A percentile compares a stretch with the other conserved stretches of the same genome.
phyloP scores from a whole-genome alignment of 306 rosid genomes.

The Datisca glomerata region DNA sequence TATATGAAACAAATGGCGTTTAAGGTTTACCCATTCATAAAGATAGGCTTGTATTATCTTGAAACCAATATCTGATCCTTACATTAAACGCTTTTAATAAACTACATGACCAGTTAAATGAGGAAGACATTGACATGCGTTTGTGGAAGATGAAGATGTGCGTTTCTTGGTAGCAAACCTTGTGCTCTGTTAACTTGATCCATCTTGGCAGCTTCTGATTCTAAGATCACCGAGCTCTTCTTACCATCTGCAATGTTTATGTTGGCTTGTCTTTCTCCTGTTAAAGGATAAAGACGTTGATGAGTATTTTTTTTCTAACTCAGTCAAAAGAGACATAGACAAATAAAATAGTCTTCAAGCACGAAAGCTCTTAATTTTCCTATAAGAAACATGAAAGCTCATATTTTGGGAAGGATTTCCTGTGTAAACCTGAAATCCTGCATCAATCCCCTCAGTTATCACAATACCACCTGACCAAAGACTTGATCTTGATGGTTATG shows the following conservation, averaged over 20 bases:
- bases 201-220: slow-evolving; percentile 82
- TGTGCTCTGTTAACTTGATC: slow-evolving; percentile 78
- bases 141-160: no score
- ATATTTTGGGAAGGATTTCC: no score
- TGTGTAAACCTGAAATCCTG: no score
- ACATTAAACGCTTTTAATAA: no score
- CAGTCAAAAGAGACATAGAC: neutral
- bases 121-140: no score
- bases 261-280: slow-evolving; percentile 91
- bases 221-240: slow-evolving; percentile 77
- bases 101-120: no score
- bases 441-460: neutral
- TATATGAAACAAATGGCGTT: no score
- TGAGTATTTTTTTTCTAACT: slow-evolving; percentile 9
- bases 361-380: slow-evolving; percentile 15
- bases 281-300: slow-evolving; percentile 14
- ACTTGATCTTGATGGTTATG: neutral
- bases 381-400: neutral
- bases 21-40: no score
- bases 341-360: neutral
- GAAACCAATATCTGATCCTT: no score
- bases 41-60: no score
- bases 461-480: neutral
- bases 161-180: slow-evolving; percentile 40
- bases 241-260: slow-evolving; percentile 90